Conservation (phyloP, 192 early-diverging fungal genomes). For the Umbelopsis vinacea region DNA sequence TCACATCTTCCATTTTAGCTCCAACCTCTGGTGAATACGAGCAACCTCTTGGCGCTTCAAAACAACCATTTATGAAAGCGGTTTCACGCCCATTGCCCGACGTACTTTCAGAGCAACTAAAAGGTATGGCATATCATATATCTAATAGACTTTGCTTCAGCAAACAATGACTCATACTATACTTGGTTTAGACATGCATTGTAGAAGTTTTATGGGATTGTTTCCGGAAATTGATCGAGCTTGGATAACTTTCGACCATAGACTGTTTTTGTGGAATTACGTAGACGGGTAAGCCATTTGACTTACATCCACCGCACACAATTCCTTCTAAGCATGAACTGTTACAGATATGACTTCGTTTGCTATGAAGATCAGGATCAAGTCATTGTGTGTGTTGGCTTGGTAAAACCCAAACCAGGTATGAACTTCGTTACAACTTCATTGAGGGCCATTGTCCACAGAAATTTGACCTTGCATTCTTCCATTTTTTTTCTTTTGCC, state of each 20-base stretch:
- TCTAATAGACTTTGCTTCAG: background rate
- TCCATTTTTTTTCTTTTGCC: background rate
- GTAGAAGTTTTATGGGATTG: conserved; percentile 79
- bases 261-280: conserved; percentile 93
- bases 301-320: background rate
- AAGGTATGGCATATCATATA: background rate
- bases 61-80: conserved; percentile 13
- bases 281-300: conserved; percentile 60
- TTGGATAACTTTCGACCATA: conserved; percentile 91
- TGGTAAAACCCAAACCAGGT: conserved; percentile 78
- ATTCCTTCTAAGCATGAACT: background rate
- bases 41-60: conserved; percentile 1
- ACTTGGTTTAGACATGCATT: conserved; percentile 3
- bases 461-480: background rate
- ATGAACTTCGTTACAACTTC: background rate
- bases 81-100: conserved; percentile 18
- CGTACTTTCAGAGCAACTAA: conserved; percentile 13
- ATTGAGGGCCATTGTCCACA: background rate
- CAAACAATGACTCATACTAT: background rate
- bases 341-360: conserved; percentile 26
- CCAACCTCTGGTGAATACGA: conserved; percentile 18
- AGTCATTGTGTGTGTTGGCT: conserved; percentile 82
- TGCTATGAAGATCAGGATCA: conserved; percentile 86
- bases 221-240: conserved; percentile 89
- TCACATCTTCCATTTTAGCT: background rate